Evolutionary conservation across 2,329 filamentous ascomycete species (phyloP).

Genomic region (Pseudogymnoascus sp.): DNA sequence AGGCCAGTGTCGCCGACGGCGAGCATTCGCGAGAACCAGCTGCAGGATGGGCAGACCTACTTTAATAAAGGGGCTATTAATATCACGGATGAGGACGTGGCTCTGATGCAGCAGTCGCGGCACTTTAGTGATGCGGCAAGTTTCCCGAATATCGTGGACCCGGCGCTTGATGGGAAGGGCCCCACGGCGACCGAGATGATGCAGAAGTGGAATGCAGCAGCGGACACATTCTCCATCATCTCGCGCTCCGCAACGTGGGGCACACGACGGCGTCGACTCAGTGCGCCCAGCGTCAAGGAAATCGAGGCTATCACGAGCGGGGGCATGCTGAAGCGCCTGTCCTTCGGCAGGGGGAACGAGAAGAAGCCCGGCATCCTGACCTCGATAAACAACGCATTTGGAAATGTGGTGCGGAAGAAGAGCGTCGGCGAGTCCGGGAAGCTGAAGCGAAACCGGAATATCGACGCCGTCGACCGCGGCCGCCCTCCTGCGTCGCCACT

Average conservation of each 20-base stretch:
- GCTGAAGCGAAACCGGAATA: slow-evolving; percentile 23
- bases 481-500: slow-evolving; percentile 22
- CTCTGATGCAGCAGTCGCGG: slow-evolving; percentile 23
- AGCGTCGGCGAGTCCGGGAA: slow-evolving; percentile 20
- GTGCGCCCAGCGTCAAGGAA: slow-evolving; percentile 50
- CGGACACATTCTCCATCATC: slow-evolving; percentile 45
- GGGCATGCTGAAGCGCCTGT: slow-evolving; percentile 54
- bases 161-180: slow-evolving; percentile 32
- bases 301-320: slow-evolving; percentile 51
- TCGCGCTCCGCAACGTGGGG: slow-evolving; percentile 62
- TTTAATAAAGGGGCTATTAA: slow-evolving; percentile 18
- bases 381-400: slow-evolving; percentile 27
- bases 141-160: slow-evolving; percentile 26
- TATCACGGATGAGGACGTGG: slow-evolving; percentile 19
- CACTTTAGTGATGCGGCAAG: slow-evolving; percentile 31
- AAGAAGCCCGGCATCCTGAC: slow-evolving; percentile 42
- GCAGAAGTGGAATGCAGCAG: slow-evolving; percentile 34
- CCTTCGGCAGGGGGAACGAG: slow-evolving; percentile 40
- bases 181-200: slow-evolving; percentile 42
- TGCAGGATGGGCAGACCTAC: slow-evolving; percentile 25
- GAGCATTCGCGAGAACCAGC: slow-evolving; percentile 25
- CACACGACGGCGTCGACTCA: slow-evolving; percentile 48
- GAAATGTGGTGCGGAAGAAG: slow-evolving; percentile 24
- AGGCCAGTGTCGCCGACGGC: slow-evolving; percentile 22
- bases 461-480: slow-evolving; percentile 20